These are phyloP conservation scores for Gigaspora rosea DNA, from an alignment of 192 early-diverging fungal genomes.

Conservation along the genomic window DNA sequence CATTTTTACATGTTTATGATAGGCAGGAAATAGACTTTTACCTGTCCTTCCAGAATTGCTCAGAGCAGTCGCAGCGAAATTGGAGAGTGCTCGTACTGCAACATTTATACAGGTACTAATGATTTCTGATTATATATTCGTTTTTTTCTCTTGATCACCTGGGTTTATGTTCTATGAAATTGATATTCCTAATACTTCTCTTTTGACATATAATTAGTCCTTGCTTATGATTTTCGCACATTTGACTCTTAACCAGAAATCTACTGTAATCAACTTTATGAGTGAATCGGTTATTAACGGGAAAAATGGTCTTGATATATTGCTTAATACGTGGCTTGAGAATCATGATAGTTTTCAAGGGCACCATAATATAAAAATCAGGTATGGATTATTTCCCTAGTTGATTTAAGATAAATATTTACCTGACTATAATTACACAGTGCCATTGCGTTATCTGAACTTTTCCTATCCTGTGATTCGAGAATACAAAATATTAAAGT, in stretches of 20 bases:
- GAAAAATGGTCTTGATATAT: constrained; percentile 70
- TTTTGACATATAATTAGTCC: constrained; percentile 48
- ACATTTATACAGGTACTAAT: constrained; percentile 73
- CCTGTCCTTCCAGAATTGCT: constrained; percentile 79
- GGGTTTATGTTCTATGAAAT: background rate
- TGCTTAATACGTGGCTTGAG: constrained; percentile 82
- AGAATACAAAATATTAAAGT: constrained; percentile 66
- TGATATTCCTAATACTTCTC: background rate
- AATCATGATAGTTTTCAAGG: constrained; percentile 82
- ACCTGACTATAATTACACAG: constrained; percentile 38
- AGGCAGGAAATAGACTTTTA: constrained; percentile 58
- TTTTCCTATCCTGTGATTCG: constrained; percentile 69
- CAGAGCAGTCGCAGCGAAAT: constrained; percentile 67
- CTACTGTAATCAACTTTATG: constrained; percentile 77
- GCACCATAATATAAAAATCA: constrained; percentile 80
- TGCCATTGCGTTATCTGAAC: constrained; percentile 73
- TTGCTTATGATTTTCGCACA: constrained; percentile 88
- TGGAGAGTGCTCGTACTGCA: constrained; percentile 72
- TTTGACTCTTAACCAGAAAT: constrained; percentile 67
- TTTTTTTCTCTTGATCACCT: too few species aligned
- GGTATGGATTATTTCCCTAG: constrained; percentile 41
- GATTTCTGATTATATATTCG: background rate
- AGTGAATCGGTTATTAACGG: constrained; percentile 56
- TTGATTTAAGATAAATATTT: constrained; percentile 4
- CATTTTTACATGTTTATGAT: constrained; percentile 29